These are phyloP conservation scores for Penicillium sp. DNA, from an alignment of 2,329 filamentous ascomycete genomes.

Conservation along the genomic window DNA sequence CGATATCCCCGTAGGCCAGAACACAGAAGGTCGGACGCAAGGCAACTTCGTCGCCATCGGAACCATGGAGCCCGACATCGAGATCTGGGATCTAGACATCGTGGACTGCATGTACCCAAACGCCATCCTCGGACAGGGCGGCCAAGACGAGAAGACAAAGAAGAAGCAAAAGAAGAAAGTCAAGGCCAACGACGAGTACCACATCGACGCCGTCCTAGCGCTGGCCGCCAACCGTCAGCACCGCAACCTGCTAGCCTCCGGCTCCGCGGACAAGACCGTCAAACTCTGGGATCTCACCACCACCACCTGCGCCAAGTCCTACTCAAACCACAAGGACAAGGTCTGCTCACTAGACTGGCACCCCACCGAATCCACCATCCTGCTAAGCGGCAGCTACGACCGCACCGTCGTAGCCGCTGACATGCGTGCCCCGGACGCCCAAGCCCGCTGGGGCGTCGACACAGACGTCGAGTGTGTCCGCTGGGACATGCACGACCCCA, in stretches of 20 bases:
- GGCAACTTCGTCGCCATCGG: slow-evolving; percentile 94
- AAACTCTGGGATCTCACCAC: slow-evolving; percentile 98
- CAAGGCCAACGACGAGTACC: slow-evolving; percentile 85
- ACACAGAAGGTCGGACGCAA: slow-evolving; percentile 59
- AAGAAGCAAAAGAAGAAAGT: slow-evolving; percentile 84
- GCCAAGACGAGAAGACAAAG: slow-evolving; percentile 51
- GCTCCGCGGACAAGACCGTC: slow-evolving; percentile 92
- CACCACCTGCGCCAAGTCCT: slow-evolving; percentile 88
- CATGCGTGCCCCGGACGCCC: slow-evolving; percentile 86
- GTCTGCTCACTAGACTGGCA: slow-evolving; percentile 97
- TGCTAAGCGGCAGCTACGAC: slow-evolving; percentile 93
- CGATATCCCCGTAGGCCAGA: slow-evolving; percentile 79
- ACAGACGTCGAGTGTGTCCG: slow-evolving; percentile 88
- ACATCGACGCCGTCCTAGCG: slow-evolving; percentile 88
- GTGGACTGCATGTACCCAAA: slow-evolving; percentile 98
- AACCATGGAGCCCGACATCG: slow-evolving; percentile 97
- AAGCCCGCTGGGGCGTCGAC: slow-evolving; percentile 87
- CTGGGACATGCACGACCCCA: slow-evolving; percentile 90
- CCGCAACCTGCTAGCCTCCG: slow-evolving; percentile 88
- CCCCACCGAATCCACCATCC: slow-evolving; percentile 75
- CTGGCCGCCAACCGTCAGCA: slow-evolving; percentile 90
- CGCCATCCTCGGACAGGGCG: slow-evolving; percentile 80
- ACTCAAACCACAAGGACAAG: slow-evolving; percentile 94
- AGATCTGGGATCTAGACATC: slow-evolving; percentile 95
- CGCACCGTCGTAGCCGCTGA: slow-evolving; percentile 90